phyloP scores from a whole-genome alignment of 257 asterid species.

The Salvia rosmarinus region DNA sequence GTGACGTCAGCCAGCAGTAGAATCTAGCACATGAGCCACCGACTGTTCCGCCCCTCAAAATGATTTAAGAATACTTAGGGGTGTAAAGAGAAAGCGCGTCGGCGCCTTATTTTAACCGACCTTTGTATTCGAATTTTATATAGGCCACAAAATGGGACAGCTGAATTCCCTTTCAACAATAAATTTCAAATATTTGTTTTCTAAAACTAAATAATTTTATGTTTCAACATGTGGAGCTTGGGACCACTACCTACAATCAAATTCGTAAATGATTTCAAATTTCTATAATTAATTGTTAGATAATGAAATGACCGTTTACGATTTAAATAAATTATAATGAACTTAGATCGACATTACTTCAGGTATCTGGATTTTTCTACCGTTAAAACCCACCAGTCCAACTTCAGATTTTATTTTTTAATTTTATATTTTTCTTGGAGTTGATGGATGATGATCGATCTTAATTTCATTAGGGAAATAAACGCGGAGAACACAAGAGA shows the following conservation, averaged over 20 bases:
- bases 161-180: background rate
- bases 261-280: background rate
- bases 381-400: background rate
- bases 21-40: conserved; percentile 40
- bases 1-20: conserved; percentile 27
- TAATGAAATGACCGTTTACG: background rate
- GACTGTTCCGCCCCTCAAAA: conserved; percentile 32
- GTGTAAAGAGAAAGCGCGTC: background rate
- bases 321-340: background rate
- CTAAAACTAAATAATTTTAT: background rate
- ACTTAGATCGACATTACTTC: too few species aligned
- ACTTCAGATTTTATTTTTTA: background rate
- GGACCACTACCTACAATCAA: background rate
- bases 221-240: background rate
- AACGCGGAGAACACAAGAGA: too few species aligned
- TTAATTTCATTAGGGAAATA: too few species aligned
- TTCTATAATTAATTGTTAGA: background rate
- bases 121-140: background rate
- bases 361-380: background rate
- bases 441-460: too few species aligned
- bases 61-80: background rate
- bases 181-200: background rate
- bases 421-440: too few species aligned
- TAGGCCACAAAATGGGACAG: background rate
- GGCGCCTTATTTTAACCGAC: background rate